Evolutionary conservation across 2,329 filamentous ascomycete genomes (phyloP), one percentile per base, ranked within the genome.

Genomic region (Cercospora beticola): DNA sequence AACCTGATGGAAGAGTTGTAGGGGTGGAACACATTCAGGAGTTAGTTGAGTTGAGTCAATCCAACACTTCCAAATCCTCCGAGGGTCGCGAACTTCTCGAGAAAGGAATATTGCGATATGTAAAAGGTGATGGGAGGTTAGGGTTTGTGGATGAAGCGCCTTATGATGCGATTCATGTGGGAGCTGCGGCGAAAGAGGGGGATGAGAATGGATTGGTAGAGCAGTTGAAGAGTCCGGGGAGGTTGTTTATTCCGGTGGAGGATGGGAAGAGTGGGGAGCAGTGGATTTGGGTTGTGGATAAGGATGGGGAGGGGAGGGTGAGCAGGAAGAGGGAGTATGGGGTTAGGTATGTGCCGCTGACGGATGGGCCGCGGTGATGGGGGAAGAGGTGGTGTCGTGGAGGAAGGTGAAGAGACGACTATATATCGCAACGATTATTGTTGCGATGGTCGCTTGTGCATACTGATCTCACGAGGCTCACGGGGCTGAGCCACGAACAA

Each of bases 111-210:
- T 87, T 94, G 52, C 83, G 84, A 67, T 96, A 96, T 76, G 84
- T 94, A 1, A 84, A 88, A 0, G 93, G 89, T 0, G 94, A 97
- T 81, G 83, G 83, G 12, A 74, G 83, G 69, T 76, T 79, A 64
- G 83, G 83, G 3, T 85, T 79, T 78, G 67, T 62, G 30, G 81
- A 83, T 12, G 84, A 81, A 70, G 81, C 79, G 31, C 81, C 88
- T 0, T 99, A 94, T 85, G 93, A 98, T 84, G 94, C 92, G 2
- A 98, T 99, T 68, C 95, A 98, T 78, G 95, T 98, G 2, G 95
- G 95, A 0, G 95, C 95, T 0, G 92, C 93, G 7, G 94, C 94
- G 0, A 58, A 58, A 26, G 86, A 82, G 26, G 86, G 88, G 76
- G 81, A 97, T 65, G 94, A 97, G 78, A 77, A 86, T 18, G 86